phyloP scores from a whole-genome alignment of 2,329 filamentous ascomycete genomes.

The Talaromyces sp. region DNA sequence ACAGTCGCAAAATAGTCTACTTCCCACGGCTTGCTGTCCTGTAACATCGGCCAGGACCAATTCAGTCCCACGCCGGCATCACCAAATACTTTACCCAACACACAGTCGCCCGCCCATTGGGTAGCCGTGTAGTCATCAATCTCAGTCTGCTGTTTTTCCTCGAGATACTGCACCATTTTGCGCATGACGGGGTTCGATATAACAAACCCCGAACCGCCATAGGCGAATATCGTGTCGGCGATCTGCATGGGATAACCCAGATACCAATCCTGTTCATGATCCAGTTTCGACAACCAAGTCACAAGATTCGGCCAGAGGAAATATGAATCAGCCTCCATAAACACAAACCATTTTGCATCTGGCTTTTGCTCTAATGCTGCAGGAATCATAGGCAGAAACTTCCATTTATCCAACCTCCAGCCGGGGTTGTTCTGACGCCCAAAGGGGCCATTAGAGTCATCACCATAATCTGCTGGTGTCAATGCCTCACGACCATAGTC shows the following conservation, averaged over 20 bases:
- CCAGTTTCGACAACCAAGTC: slow-evolving; percentile 53
- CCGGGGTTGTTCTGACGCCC: slow-evolving; percentile 49
- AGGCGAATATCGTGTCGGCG: slow-evolving; percentile 51
- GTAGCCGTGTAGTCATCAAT: slow-evolving; percentile 47
- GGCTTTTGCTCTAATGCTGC: slow-evolving; percentile 46
- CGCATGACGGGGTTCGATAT: slow-evolving; percentile 53
- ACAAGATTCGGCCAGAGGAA: slow-evolving; percentile 55
- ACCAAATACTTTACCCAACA: slow-evolving; percentile 48
- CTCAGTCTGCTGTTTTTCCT: slow-evolving; percentile 37
- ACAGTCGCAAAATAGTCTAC: slow-evolving; percentile 43
- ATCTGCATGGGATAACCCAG: slow-evolving; percentile 56
- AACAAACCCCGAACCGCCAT: slow-evolving; percentile 55
- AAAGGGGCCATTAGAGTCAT: slow-evolving; percentile 39
- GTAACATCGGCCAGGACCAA: slow-evolving; percentile 50
- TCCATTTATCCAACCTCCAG: slow-evolving; percentile 59
- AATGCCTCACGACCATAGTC: slow-evolving; percentile 45
- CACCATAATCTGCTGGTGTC: slow-evolving; percentile 34
- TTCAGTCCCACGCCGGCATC: slow-evolving; percentile 48
- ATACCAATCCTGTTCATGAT: slow-evolving; percentile 51
- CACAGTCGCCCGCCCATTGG: slow-evolving; percentile 53
- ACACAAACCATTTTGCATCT: slow-evolving; percentile 58
- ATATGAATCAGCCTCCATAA: slow-evolving; percentile 61
- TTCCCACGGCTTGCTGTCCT: slow-evolving; percentile 44
- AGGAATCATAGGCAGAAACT: slow-evolving; percentile 56
- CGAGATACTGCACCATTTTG: slow-evolving; percentile 42